Evolutionary conservation across 371 early-diverging fungal species (phyloP), one percentile per base, ranked within the genome.

Genomic region (Mortierella sp.): DNA sequence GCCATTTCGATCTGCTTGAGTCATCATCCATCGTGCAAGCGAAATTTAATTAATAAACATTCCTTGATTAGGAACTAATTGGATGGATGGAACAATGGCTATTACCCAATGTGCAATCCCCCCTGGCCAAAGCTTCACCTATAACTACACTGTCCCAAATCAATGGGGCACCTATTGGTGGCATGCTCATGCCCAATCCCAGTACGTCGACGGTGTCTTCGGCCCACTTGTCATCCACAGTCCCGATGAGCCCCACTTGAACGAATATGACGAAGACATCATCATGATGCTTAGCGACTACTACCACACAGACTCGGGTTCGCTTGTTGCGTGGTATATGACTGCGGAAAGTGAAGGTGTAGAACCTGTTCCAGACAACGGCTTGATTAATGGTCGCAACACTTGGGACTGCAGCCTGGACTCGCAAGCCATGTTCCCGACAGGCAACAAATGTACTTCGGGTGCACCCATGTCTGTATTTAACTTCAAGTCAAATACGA

Each of bases 111-210:
- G 77, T 59, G 62, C 82, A 9, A 84, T 85, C 58, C 75, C 74
- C 28, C 63, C 74, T 15, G 72, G 74, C 4, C 58, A 65, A 10
- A 61, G 67, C 19, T 84, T 77, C 32, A 67, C 66, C 47, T 85
- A 84, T 69, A 71, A 79, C 43, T 84, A 83, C 33, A 78, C 69
- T 0, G 67, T 77, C 2, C 48, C 70, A n/a, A 64, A 78, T 11
- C 87, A 86, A 57, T 65, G 65, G 38, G 87, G 86, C 7, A 87
- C 87, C 24, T 85, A 77, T 61, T 85, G 84, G 85, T 87, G 82
- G 78, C 85, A 85, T 57, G 79, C 83, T 6, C 84, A 85, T 53
- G 59, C 76, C 19, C 67, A 67, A 19, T 64, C 72, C 22, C 81
- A 84, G 59, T 84, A 85, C 61, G 63, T 74, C 59, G 85, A 86